These are phyloP conservation scores for Chrysoporthe cubensis DNA, from an alignment of 2,329 filamentous ascomycete species.

Conservation along the genomic window DNA sequence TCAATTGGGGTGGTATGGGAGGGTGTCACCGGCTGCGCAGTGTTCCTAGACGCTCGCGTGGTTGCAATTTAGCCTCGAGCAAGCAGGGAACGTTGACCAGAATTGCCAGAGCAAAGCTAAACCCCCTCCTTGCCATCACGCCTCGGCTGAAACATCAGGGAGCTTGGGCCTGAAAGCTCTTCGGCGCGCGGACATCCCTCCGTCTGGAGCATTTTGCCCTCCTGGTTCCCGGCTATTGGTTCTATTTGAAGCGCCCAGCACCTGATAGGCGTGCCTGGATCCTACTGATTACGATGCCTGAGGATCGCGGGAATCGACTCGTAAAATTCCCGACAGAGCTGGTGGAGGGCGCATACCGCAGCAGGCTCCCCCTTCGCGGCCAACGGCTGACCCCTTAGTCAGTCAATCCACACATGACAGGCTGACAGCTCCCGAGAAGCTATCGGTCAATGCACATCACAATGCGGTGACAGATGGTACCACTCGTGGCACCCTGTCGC, in stretches of 20 bases:
- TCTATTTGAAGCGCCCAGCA: neutral
- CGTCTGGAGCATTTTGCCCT: constrained; percentile 2
- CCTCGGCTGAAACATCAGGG: constrained; percentile 24
- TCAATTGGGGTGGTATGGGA: neutral
- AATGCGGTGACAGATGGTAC: neutral
- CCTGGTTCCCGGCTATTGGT: neutral
- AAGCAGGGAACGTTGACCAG: constrained; percentile 15
- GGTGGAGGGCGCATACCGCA: neutral
- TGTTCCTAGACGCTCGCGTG: constrained; percentile 16
- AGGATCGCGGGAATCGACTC: neutral
- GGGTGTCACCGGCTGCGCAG: constrained; percentile 8
- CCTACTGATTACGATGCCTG: neutral
- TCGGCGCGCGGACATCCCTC: neutral
- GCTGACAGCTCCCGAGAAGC: neutral
- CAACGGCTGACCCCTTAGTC: neutral
- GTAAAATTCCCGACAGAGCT: neutral
- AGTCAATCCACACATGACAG: neutral
- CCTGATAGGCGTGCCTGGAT: neutral
- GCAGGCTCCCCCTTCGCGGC: neutral
- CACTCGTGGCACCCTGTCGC: neutral
- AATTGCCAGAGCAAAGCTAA: constrained; percentile 3
- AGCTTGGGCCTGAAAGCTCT: constrained; percentile 11
- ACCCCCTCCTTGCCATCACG: constrained; percentile 11
- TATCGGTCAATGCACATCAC: neutral
- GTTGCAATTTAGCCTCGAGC: constrained; percentile 17